phyloP scores from a whole-genome alignment of 345 rosid species.

The Eucalyptus melliodora region DNA sequence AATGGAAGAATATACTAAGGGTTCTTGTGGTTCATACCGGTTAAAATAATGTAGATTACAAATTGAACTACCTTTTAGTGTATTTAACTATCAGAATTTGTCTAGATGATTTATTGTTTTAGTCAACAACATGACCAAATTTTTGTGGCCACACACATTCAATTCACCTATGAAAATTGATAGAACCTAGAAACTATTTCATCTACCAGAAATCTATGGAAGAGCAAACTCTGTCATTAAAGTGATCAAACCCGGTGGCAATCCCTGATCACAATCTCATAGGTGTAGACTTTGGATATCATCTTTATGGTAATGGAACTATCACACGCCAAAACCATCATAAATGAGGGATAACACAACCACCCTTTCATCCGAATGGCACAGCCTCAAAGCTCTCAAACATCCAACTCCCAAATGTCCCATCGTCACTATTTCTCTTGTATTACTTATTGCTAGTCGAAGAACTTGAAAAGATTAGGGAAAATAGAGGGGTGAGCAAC shows the following conservation, averaged over 20 bases:
- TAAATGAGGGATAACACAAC: fast-evolving
- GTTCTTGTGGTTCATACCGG: neutral
- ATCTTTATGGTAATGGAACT: fast-evolving
- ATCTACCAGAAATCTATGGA: neutral
- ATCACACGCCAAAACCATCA: neutral
- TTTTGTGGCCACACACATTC: neutral
- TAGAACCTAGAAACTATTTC: neutral
- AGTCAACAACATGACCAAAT: neutral
- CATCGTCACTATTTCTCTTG: too few relatives aligned
- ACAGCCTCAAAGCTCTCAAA: too few relatives aligned
- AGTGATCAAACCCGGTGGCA: too few relatives aligned
- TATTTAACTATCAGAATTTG: too few relatives aligned
- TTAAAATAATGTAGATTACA: neutral
- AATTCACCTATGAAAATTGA: neutral
- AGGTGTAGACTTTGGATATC: neutral
- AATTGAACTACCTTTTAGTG: neutral
- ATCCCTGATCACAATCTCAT: too few relatives aligned
- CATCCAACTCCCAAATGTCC: too few relatives aligned
- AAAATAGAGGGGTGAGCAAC: too few relatives aligned
- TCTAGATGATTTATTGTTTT: neutral
- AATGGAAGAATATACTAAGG: neutral
- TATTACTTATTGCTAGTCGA: fast-evolving
- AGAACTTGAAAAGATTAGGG: too few relatives aligned
- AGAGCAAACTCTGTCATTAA: too few relatives aligned
- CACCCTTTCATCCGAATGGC: fast-evolving